phyloP scores from a whole-genome alignment of 345 rosid species.

The Hibiscus syriacus region DNA sequence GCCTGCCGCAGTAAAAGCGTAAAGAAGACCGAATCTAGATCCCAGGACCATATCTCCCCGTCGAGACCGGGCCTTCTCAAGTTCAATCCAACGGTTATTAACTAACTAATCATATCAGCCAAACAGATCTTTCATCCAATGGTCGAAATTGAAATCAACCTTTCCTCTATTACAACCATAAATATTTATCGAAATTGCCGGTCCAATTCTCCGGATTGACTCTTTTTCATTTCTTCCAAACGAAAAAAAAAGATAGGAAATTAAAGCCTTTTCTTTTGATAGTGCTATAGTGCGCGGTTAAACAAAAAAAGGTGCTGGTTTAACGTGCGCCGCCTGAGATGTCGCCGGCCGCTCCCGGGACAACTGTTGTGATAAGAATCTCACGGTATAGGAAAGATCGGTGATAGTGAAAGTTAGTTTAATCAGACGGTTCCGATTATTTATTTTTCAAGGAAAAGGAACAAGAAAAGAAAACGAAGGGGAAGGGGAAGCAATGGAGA shows the following conservation, averaged over 20 bases:
- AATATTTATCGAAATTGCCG: conserved; percentile 22
- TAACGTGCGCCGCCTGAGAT: conserved; percentile 33
- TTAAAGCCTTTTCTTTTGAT: background rate
- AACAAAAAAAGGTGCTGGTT: conserved; percentile 15
- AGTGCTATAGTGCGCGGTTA: conserved; percentile 32
- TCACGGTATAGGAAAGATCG: conserved; percentile 41
- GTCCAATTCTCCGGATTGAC: conserved; percentile 16
- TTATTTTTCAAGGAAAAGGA: background rate
- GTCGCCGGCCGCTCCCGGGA: conserved; percentile 32
- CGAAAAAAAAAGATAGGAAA: background rate
- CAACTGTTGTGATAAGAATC: conserved; percentile 32
- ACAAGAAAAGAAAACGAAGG: background rate
- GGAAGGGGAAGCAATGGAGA: conserved; percentile 49
- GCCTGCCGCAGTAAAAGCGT: conserved; percentile 32
- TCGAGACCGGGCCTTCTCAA: conserved; percentile 32
- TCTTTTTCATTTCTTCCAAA: background rate
- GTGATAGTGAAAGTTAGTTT: background rate
- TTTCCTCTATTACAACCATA: conserved; percentile 26
- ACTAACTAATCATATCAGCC: conserved; percentile 1
- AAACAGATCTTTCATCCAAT: conserved; percentile 42
- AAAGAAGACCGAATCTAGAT: conserved; percentile 36
- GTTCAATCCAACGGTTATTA: conserved; percentile 39
- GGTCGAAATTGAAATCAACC: conserved; percentile 33
- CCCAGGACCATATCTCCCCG: conserved; percentile 50
- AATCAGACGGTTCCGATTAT: conserved; percentile 10